Evolutionary conservation across 108 stramenopile species (phyloP).

Genomic region (Cyclotella sp.): DNA sequence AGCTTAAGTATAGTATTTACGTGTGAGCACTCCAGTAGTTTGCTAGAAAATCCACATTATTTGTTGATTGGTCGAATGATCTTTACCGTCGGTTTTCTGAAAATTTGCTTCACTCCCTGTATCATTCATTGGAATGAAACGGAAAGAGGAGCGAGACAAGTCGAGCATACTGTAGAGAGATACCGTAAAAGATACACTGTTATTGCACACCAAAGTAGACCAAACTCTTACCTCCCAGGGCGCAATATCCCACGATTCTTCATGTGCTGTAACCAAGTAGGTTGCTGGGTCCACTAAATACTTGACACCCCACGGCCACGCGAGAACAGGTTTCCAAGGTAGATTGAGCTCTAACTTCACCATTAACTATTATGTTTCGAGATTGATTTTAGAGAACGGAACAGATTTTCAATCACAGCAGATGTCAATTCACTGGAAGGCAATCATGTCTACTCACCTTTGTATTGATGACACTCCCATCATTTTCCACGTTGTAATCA

Average conservation of each 20-base stretch:
- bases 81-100: constrained; percentile 71
- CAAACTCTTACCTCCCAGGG: constrained; percentile 61
- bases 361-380: constrained; percentile 58
- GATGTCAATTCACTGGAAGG: background rate
- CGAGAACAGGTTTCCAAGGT: constrained; percentile 93
- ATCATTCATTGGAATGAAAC: background rate
- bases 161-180: background rate
- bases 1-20: background rate
- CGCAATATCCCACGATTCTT: constrained; percentile 85
- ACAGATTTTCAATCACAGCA: background rate
- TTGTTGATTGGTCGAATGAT: constrained; percentile 5
- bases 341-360: constrained; percentile 88
- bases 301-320: constrained; percentile 88
- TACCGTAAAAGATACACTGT: background rate
- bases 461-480: constrained; percentile 40
- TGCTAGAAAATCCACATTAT: background rate
- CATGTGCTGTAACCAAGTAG: constrained; percentile 69
- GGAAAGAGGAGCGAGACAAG: background rate
- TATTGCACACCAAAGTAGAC: background rate
- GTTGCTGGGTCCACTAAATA: constrained; percentile 78
- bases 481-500: constrained; percentile 51
- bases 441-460: constrained; percentile 21
- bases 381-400: background rate
- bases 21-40: background rate
- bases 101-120: constrained; percentile 82